Evolutionary conservation across 176 grass and related monocot species (phyloP), one percentile per base, ranked within the genome.

Genomic region (Lolium rigidum): DNA sequence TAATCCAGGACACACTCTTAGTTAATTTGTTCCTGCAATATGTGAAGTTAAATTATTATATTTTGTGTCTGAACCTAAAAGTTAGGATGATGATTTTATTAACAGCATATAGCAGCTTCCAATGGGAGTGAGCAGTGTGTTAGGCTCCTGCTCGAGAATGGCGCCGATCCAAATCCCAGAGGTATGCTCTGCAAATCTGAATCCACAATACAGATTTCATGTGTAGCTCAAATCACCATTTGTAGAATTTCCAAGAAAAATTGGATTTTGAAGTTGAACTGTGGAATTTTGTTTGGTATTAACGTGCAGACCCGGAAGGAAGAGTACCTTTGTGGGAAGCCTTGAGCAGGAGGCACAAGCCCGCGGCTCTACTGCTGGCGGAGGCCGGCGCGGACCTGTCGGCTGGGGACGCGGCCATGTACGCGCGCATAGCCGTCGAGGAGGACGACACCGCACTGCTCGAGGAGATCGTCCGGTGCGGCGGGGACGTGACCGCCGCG

Each of bases 311-410:
- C 63, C 54, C 67, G 3, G 87, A 95, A 9, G 93, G 93, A 38
- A 92, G 82, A 8, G 89, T 95, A n/a, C 95, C 93, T 0, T 44
- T 98, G 22, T 91, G 95, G 93, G 95, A 98, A 81, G 95, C 95
- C 13, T 25, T 98, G 49, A 71, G 80, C 64, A 59, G 80, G 37
- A 60, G 68, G 62, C 93, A 93, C 24, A 73, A 86, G 4, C 15
- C 48, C 6, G 91, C 86, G 10, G 89, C 54, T 31, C 55, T 81
- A n/a, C 21, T 93, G 56, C 86, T 98, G 44, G 65, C 47, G 16
- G 84, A 92, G 4, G 89, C 84, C 26, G 89, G 93, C 13, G 95
- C 83, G 3, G 57, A 80, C 15, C 77, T 98, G 17, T 82, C 89
- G 13, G 39, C 82, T 0, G 93, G 90, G 14, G 87, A 98, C 46